phyloP scores from a whole-genome alignment of 306 rosid species.

The Vigna trinervia region DNA sequence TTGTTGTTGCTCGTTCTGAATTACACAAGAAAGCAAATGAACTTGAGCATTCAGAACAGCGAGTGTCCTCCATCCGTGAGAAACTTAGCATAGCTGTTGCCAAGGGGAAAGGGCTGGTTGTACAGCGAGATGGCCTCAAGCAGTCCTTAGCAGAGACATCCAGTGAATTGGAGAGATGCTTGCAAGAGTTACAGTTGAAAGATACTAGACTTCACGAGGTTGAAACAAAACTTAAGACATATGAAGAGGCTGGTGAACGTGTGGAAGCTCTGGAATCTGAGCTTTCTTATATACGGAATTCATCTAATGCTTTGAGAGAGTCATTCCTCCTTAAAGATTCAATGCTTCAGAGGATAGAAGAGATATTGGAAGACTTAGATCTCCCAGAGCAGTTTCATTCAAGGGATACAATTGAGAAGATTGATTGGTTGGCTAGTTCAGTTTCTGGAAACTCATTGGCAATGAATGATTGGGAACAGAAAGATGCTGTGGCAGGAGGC shows the following conservation, averaged over 20 bases:
- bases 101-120: slow-evolving; percentile 95
- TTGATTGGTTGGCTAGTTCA: slow-evolving; percentile 95
- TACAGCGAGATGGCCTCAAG: slow-evolving; percentile 90
- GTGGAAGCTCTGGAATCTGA: slow-evolving; percentile 97
- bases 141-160: slow-evolving; percentile 83
- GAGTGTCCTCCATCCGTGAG: slow-evolving; percentile 82
- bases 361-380: slow-evolving; percentile 91
- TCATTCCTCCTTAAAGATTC: slow-evolving; percentile 98
- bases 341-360: slow-evolving; percentile 96
- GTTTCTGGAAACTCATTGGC: slow-evolving; percentile 65
- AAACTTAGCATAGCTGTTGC: slow-evolving; percentile 96
- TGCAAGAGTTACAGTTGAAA: slow-evolving; percentile 79
- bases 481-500: slow-evolving; percentile 66
- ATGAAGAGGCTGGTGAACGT: slow-evolving; percentile 95
- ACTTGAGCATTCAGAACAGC: slow-evolving; percentile 84
- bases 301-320: slow-evolving; percentile 94
- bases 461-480: slow-evolving; percentile 77
- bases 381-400: slow-evolving; percentile 98
- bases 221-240: slow-evolving; percentile 79
- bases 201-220: slow-evolving; percentile 75
- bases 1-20: slow-evolving; percentile 59
- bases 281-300: slow-evolving; percentile 97
- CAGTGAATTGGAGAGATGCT: slow-evolving; percentile 81
- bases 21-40: slow-evolving; percentile 68
- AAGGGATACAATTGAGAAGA: slow-evolving; percentile 83